Evolutionary conservation across 495 filamentous ascomycete genomes (phyloP), one percentile per base, ranked within the genome.

Genomic region (Daldinia loculata): DNA sequence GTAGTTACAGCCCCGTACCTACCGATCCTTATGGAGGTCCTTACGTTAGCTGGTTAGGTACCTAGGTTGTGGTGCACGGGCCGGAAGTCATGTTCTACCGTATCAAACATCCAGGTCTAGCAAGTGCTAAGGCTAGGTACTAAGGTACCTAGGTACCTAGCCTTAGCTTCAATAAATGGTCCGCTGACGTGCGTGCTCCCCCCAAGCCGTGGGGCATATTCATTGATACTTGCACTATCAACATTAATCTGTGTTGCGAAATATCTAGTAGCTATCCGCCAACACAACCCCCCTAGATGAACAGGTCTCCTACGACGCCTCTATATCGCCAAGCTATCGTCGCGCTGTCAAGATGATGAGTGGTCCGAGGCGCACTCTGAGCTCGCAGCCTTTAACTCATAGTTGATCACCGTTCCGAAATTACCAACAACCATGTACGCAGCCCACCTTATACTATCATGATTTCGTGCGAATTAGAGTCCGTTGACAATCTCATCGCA

Each of bases 401-500:
- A 70, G 66, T 60, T 64, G 58, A 71, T 67, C 48, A 41, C 41
- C 38, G 34, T 55, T 70, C 32, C 27, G 22, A 63, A 67, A 22
- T 53, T 48, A 55, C 55, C 67, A 38, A 67, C 66, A 63, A 72
- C 63, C 66, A 77, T 77, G 75, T 77, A 61, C 48, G 75, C 71
- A 56, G 56, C 43, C 59, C n/a, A 34, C 19, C 17, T 45, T 41
- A 22, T 38, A 5, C 24, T 22, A 27, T 30, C n/a, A 56, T 34
- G 14, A n/a, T 19, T n/a, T 22, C 30, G 9, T 24, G 24, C 19
- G 48, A 67, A 22, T 29, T 55, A 19, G 19, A 60, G 32, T 30
- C 6, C 24, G 19, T 55, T 56, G n/a, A 66, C 39, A 50, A 48
- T 61, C 50, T 75, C 24, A 55, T 43, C 65, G 41, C 66, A 98